These are phyloP conservation scores for Nicotiana paniculata DNA, from an alignment of 257 asterid genomes.

Conservation along the genomic window DNA sequence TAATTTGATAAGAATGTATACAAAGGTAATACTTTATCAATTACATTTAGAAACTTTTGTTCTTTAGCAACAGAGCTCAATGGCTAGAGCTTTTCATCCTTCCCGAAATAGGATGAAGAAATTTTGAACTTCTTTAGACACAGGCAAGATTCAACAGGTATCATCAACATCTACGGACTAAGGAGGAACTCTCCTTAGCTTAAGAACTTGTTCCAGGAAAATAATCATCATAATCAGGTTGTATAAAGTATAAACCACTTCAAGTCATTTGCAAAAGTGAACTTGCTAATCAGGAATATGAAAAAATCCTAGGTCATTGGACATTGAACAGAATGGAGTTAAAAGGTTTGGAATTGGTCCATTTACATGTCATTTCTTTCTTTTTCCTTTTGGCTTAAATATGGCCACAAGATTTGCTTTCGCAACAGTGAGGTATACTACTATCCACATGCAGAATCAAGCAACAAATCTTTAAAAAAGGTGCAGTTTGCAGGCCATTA, in stretches of 20 bases:
- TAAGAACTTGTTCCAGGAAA: neutral
- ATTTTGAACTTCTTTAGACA: neutral
- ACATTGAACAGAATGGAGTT: neutral
- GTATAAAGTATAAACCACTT: conserved; percentile 1
- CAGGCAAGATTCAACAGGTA: neutral
- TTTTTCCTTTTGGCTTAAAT: neutral
- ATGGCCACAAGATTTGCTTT: neutral
- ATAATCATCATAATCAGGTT: neutral
- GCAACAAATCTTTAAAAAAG: neutral
- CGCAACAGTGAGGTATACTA: neutral
- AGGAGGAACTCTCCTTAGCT: neutral
- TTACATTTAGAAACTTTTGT: neutral
- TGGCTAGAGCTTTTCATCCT: neutral
- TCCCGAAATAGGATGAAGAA: neutral
- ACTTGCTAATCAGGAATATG: neutral
- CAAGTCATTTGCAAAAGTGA: neutral
- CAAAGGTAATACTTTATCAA: neutral
- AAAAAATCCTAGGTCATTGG: neutral
- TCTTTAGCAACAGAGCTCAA: neutral
- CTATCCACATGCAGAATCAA: conserved; percentile 1
- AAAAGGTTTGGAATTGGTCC: neutral
- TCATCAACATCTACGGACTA: neutral
- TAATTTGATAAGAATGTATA: neutral
- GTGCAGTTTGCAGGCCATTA: neutral
- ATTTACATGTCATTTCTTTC: neutral